A percentile compares a stretch with the other conserved stretches of the same genome.
These are phyloP conservation scores for Irpex rosettiformis DNA, from an alignment of 1,284 basidiomycete genomes.

Conservation along the genomic window DNA sequence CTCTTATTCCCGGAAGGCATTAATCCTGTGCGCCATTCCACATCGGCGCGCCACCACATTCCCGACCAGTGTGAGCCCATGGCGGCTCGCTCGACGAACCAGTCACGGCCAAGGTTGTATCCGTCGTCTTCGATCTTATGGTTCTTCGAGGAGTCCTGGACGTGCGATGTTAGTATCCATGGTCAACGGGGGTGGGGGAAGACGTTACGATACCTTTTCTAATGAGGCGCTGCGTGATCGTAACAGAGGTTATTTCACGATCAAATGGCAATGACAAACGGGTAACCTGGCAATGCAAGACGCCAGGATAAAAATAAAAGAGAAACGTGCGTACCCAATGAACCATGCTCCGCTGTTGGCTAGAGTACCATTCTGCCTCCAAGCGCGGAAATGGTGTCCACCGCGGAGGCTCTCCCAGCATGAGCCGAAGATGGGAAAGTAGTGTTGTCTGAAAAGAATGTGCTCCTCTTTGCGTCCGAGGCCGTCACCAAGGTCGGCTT, in stretches of 20 bases:
- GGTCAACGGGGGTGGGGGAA: not conserved
- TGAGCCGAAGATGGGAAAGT: conserved; percentile 41
- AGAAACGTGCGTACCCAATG: conserved; percentile 34
- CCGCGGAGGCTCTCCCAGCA: conserved; percentile 48
- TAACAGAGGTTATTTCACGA: conserved; percentile 7
- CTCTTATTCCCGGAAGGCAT: conserved; percentile 63
- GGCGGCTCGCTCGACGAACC: conserved; percentile 62
- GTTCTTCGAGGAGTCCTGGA: conserved; percentile 56
- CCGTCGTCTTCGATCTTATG: conserved; percentile 74
- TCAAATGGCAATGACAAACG: not conserved
- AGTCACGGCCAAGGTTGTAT: conserved; percentile 76
- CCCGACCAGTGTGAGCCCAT: conserved; percentile 57
- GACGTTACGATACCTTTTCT: conserved; percentile 46
- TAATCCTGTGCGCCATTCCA: conserved; percentile 69
- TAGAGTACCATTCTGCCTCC: conserved; percentile 43
- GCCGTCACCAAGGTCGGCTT: conserved; percentile 45
- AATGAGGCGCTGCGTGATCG: conserved; percentile 55
- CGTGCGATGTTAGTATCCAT: not conserved
- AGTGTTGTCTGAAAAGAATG: conserved; percentile 40
- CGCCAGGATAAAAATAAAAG: not conserved
- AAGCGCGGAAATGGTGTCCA: conserved; percentile 45
- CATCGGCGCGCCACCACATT: conserved; percentile 67
- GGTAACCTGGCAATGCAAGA: not conserved
- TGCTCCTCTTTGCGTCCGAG: conserved; percentile 37
- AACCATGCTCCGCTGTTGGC: conserved; percentile 46